Conservation (phyloP, 371 early-diverging fungal species). For the Circinella umbellata region DNA sequence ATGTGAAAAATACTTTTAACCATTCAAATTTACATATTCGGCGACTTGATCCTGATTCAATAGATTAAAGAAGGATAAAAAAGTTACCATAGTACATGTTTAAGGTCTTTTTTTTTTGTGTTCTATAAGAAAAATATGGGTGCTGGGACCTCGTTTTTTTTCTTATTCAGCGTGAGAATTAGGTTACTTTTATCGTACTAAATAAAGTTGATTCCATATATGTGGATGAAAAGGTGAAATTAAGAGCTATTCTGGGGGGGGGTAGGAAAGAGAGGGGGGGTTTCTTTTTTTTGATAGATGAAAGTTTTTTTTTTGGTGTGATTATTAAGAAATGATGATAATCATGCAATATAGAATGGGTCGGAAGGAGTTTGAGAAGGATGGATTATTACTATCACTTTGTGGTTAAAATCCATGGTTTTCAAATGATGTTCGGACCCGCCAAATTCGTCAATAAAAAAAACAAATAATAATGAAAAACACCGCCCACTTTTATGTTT, state of each 20-base stretch:
- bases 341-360: no score
- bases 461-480: no score
- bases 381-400: no score
- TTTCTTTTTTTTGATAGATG: no score
- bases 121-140: no score
- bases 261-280: no score
- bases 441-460: neutral
- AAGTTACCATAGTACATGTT: neutral
- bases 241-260: neutral
- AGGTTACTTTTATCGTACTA: neutral
- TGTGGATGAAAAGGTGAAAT: no score
- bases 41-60: neutral
- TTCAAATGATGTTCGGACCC: neutral
- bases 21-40: neutral
- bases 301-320: no score
- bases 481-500: no score
- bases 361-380: no score
- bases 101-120: neutral
- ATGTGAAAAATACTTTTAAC: conserved; percentile 1
- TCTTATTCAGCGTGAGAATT: conserved; percentile 5
- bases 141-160: conserved; percentile 2
- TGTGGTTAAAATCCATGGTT: no score
- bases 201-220: conserved; percentile 3
- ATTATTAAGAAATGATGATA: no score
- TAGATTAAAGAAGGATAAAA: neutral